Evolutionary conservation across 2,329 filamentous ascomycete genomes (phyloP).

Genomic region (Teratosphaeria destructans): DNA sequence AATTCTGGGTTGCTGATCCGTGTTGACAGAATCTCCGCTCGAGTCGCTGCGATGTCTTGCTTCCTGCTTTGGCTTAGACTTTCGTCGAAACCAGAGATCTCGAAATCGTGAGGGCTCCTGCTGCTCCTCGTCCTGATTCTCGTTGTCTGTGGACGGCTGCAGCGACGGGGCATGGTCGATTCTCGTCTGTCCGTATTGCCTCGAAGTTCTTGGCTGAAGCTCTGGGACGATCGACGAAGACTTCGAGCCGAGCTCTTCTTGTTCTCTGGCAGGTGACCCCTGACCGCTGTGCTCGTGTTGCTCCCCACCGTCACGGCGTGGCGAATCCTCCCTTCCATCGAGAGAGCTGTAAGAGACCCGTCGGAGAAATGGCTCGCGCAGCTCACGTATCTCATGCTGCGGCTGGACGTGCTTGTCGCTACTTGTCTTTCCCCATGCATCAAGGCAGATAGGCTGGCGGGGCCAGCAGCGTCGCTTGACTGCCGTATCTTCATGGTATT

Average conservation of each 20-base stretch:
- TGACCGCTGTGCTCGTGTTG: neutral
- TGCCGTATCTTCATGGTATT: neutral
- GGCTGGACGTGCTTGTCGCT: neutral
- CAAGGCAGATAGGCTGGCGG: neutral
- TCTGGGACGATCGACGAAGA: neutral
- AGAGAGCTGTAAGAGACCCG: neutral
- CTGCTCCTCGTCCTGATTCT: neutral
- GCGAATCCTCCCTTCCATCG: neutral
- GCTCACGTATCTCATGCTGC: neutral
- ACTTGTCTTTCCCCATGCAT: neutral
- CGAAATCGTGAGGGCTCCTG: neutral
- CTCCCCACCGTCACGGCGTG: neutral
- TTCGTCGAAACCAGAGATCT: neutral
- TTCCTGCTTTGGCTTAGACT: neutral
- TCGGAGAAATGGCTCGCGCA: neutral
- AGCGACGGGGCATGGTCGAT: neutral
- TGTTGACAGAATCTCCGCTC: neutral
- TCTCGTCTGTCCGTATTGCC: neutral
- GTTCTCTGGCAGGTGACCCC: neutral
- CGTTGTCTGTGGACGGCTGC: neutral
- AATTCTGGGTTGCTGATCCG: neutral
- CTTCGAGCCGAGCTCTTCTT: neutral
- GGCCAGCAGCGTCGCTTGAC: neutral
- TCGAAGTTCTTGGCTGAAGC: neutral
- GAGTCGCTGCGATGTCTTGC: neutral